These are phyloP conservation scores for Candida maltosa DNA, from an alignment of 805 yeast species.

Conservation along the genomic window DNA sequence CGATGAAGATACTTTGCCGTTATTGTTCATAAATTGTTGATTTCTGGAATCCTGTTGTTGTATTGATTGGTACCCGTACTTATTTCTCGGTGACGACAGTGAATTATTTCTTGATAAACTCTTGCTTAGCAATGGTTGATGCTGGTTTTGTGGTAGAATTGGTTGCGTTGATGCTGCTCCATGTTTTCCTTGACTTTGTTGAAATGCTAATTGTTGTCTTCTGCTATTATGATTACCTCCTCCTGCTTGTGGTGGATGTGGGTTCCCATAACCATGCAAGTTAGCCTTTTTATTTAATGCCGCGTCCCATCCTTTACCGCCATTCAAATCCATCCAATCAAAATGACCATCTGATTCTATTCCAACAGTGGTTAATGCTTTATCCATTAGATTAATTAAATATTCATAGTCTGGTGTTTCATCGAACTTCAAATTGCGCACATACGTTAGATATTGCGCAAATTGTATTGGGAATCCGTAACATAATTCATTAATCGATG, in stretches of 20 bases:
- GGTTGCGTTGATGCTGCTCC: conserved; percentile 4
- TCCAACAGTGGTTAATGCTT: conserved; percentile 70
- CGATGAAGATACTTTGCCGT: not conserved
- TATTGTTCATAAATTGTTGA: conserved; percentile 12
- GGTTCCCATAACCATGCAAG: conserved; percentile 94
- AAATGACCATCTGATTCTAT: conserved; percentile 81
- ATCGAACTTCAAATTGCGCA: conserved; percentile 85
- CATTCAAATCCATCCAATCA: conserved; percentile 97
- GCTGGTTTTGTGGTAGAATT: conserved; percentile 12
- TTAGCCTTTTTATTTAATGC: conserved; percentile 87
- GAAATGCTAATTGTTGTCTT: conserved; percentile 10
- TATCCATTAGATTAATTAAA: conserved; percentile 71
- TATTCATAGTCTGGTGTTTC: conserved; percentile 93
- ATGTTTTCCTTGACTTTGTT: conserved; percentile 1
- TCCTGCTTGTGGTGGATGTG: conserved; percentile 62
- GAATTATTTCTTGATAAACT: conserved; percentile 7
- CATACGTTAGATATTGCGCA: conserved; percentile 86
- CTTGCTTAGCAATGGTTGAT: conserved; percentile 16
- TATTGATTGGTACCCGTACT: conserved; percentile 12
- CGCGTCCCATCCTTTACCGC: conserved; percentile 95
- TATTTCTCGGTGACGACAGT: conserved; percentile 7
- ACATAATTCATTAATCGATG: conserved; percentile 81
- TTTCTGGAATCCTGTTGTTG: conserved; percentile 16
- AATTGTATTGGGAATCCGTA: conserved; percentile 89
- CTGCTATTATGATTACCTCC: no score